These are phyloP conservation scores for Crithidia bombi DNA, from an alignment of 208 protist species.

Conservation along the genomic window DNA sequence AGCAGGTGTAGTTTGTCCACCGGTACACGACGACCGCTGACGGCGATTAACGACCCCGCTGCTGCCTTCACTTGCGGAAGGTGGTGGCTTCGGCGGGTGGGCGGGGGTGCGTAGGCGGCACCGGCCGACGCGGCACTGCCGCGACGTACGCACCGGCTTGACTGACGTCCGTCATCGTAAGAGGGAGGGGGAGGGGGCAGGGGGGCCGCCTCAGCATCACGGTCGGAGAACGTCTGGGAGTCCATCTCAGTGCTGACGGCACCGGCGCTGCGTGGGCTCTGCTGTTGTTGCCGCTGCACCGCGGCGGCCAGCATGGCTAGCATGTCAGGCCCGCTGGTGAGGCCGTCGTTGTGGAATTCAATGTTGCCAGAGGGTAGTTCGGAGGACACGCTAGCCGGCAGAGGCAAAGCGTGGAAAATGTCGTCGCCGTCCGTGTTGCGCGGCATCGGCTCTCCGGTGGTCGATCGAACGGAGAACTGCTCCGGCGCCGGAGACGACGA, in stretches of 20 bases:
- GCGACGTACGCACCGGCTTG: slow-evolving; percentile 2
- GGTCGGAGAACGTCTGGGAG: slow-evolving; percentile 17
- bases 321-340: slow-evolving; percentile 17
- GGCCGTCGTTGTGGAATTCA: slow-evolving; percentile 18
- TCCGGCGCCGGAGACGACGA: not conserved
- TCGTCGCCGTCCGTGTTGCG: not conserved
- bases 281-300: slow-evolving; percentile 30
- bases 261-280: slow-evolving; percentile 11
- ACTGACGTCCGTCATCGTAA: slow-evolving; percentile 6
- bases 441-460: not conserved
- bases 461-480: not conserved
- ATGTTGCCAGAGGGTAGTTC: not conserved
- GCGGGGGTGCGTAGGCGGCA: slow-evolving; percentile 19
- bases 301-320: slow-evolving; percentile 33
- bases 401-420: not conserved
- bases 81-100: slow-evolving; percentile 29
- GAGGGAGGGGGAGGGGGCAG: slow-evolving; percentile 13
- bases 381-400: not conserved
- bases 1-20: slow-evolving; percentile 80
- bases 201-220: not conserved
- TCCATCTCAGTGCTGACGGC: slow-evolving; percentile 7
- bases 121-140: not conserved
- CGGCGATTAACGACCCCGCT: slow-evolving; percentile 62
- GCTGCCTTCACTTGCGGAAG: slow-evolving; percentile 42
- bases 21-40: slow-evolving; percentile 78